Evolutionary conservation across 2,329 filamentous ascomycete species (phyloP).

Genomic region (Alternaria sp.): DNA sequence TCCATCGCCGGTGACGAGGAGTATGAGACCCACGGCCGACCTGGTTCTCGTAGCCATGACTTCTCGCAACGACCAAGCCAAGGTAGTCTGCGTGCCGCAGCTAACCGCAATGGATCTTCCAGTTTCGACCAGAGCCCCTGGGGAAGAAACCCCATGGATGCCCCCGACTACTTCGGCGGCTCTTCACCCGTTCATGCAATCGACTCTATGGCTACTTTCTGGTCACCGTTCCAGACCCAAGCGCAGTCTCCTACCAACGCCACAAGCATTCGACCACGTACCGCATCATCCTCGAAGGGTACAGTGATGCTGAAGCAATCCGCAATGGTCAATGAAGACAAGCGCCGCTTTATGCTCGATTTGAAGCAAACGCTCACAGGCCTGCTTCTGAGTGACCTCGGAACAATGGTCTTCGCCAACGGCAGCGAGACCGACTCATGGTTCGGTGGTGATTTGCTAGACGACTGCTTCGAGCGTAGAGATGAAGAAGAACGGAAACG

Average conservation of each 20-base stretch:
- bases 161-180: slow-evolving; percentile 72
- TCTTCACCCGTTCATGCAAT: slow-evolving; percentile 73
- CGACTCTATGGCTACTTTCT: slow-evolving; percentile 81
- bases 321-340: slow-evolving; percentile 68
- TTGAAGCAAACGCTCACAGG: slow-evolving; percentile 82
- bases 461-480: slow-evolving; percentile 51
- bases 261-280: slow-evolving; percentile 68
- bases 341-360: slow-evolving; percentile 77
- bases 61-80: slow-evolving; percentile 60
- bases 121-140: slow-evolving; percentile 74
- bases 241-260: slow-evolving; percentile 68
- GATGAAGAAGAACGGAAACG: slow-evolving; percentile 51
- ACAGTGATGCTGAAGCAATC: slow-evolving; percentile 67
- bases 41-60: slow-evolving; percentile 51
- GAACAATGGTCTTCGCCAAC: slow-evolving; percentile 81
- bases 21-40: slow-evolving; percentile 48
- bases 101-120: slow-evolving; percentile 69
- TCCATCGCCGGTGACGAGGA: slow-evolving; percentile 57
- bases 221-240: slow-evolving; percentile 81
- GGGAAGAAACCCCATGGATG: slow-evolving; percentile 69
- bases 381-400: slow-evolving; percentile 86
- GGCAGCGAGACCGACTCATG: slow-evolving; percentile 93
- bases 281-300: slow-evolving; percentile 71
- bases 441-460: slow-evolving; percentile 69
- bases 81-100: slow-evolving; percentile 64